A percentile compares a stretch with the other conserved stretches of the same genome.
Conservation (phyloP, 768 basidiomycete species). For the Ramaria rubella region DNA sequence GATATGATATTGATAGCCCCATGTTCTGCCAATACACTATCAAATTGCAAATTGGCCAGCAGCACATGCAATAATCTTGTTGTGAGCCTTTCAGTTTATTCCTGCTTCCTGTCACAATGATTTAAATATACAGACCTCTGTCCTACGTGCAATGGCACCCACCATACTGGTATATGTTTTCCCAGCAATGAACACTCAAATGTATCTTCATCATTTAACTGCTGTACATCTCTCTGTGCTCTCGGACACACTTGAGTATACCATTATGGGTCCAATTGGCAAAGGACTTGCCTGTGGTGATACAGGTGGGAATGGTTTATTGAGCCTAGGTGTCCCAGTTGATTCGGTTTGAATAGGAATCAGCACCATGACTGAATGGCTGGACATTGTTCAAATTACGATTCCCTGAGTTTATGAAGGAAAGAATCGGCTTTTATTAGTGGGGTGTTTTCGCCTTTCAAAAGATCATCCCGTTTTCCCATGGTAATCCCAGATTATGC, state of each 20-base stretch:
- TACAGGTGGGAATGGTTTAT: no score
- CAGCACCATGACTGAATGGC: conserved; percentile 97
- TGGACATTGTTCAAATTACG: conserved; percentile 87
- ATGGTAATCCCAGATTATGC: no score
- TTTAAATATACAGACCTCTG: conserved; percentile 47
- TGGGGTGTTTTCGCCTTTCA: no score
- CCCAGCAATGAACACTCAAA: conserved; percentile 98
- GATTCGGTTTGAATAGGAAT: conserved; percentile 42
- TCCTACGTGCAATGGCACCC: conserved; percentile 78
- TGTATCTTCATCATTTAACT: conserved; percentile 94
- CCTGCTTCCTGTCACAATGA: not conserved
- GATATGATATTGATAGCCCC: conserved; percentile 93
- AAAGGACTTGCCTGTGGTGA: no score
- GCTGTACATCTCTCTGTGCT: conserved; percentile 73
- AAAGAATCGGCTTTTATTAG: no score
- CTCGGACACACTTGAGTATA: conserved; percentile 69
- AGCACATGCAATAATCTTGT: conserved; percentile 88
- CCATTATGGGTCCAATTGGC: conserved; percentile 83
- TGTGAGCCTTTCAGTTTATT: conserved; percentile 33
- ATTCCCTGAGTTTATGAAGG: no score
- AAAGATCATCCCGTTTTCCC: no score
- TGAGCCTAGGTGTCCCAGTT: conserved; percentile 29
- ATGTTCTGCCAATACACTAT: conserved; percentile 95
- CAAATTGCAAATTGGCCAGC: conserved; percentile 85
- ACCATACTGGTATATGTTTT: conserved; percentile 85